A percentile compares a stretch with the other conserved stretches of the same genome.
These are phyloP conservation scores for Eremothecium coryli DNA, from an alignment of 1,139 yeast species.

Conservation along the genomic window DNA sequence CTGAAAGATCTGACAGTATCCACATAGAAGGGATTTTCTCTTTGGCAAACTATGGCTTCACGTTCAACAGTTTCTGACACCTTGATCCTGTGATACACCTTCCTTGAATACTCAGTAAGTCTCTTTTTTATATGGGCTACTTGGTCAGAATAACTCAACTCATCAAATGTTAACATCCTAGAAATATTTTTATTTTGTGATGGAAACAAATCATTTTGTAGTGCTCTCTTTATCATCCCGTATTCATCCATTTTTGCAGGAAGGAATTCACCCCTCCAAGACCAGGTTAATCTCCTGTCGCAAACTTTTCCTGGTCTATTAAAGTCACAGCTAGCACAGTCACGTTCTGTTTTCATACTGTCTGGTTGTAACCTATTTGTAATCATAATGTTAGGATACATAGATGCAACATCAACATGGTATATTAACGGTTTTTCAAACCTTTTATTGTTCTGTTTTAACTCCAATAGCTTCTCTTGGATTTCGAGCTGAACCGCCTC, in stretches of 20 bases:
- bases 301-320: constrained; percentile 91
- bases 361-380: constrained; percentile 96
- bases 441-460: constrained; percentile 56
- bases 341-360: constrained; percentile 90
- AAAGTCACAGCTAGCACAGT: constrained; percentile 96
- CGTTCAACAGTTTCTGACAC: constrained; percentile 78
- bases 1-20: constrained; percentile 90
- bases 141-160: constrained; percentile 68
- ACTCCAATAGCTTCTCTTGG: constrained; percentile 42
- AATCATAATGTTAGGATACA: constrained; percentile 99
- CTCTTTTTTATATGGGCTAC: constrained; percentile 68
- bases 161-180: constrained; percentile 58
- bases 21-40: constrained; percentile 96
- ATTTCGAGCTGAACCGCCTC: constrained; percentile 63
- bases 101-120: constrained; percentile 74
- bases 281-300: constrained; percentile 88
- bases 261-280: constrained; percentile 95
- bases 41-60: constrained; percentile 92
- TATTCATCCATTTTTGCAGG: constrained; percentile 93
- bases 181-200: constrained; percentile 33
- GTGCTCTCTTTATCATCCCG: constrained; percentile 75
- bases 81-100: constrained; percentile 73
- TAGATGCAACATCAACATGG: constrained; percentile 98
- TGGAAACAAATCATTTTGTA: constrained; percentile 73
- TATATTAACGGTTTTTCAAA: constrained; percentile 79